Base-by-base conservation (phyloP, 208 protist genomes). In the Leishmania major region DNA sequence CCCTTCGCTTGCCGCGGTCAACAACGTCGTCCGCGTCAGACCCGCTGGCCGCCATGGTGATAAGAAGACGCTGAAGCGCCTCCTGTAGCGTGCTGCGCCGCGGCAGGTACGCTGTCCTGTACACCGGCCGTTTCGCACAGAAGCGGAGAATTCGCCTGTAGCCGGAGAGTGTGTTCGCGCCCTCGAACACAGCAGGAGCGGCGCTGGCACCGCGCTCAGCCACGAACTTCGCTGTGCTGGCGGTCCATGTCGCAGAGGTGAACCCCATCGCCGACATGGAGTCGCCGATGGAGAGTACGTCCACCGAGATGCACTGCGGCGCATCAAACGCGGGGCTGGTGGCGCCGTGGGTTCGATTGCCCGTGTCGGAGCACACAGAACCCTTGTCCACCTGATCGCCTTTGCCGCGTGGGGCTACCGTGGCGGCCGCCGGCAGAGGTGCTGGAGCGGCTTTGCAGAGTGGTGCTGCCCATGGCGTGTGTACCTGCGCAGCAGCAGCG, bases 391-490 rank as follows among this genome's bases (percentile, higher is more conserved):
- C 37, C 3, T 19, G 43, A 74, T 74, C 40, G 40, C 28, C n/a
- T 2, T 45, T 37, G 40, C 10, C 25, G 28, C 70, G 73, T 43
- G 43, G 47, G 11, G 73, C 19, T 64, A 28, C 51, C 35, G 73
- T 19, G 19, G 47, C 1, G 35, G 17, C 5, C 19, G 19, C 51
- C 10, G 45, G 35, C 19, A n/a, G n/a, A 57, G 43, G 31, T 35
- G 11, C 19, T 1, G n/a, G 49, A 15, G 47, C 49, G 6, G 22
- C 10, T 25, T 75, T 59, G 73, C 43, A 77, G 51, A 81, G 76
- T 35, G 83, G 78, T 35, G 67, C 0, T 11, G 78, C 78, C 83
- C 83, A 83, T 28, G 78, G 83, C 5, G 78, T 73, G 75, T 80
- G 79, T 13, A 35, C 74, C 51, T 49, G 55, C 66, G 83, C 83